phyloP scores from a whole-genome alignment of 78 protist genomes.

The Dictyostelium firmibasis region DNA sequence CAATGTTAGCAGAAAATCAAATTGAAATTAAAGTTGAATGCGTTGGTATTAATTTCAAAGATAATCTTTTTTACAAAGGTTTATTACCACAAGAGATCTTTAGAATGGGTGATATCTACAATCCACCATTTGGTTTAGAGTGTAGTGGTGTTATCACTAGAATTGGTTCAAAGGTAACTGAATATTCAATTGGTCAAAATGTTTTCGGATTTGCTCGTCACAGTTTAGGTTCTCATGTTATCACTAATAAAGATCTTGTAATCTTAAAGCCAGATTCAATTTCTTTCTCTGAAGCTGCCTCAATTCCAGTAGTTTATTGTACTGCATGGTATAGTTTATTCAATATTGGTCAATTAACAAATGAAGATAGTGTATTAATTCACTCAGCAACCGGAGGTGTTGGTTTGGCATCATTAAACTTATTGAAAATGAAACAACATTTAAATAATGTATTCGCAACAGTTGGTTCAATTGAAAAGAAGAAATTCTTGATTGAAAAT shows the following conservation, averaged over 20 bases:
- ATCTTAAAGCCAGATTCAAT: slow-evolving; percentile 21
- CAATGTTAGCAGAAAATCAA: not conserved
- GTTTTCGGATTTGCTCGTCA: slow-evolving; percentile 65
- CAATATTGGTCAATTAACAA: slow-evolving; percentile 40
- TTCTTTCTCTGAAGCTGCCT: slow-evolving; percentile 34
- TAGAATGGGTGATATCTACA: slow-evolving; percentile 52
- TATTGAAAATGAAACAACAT: slow-evolving; percentile 60
- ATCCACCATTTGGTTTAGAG: slow-evolving; percentile 71
- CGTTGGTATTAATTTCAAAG: slow-evolving; percentile 70
- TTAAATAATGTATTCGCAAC: slow-evolving; percentile 2
- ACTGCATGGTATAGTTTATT: slow-evolving; percentile 60
- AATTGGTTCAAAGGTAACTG: not conserved
- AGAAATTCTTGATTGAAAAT: not conserved
- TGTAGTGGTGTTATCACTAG: slow-evolving; percentile 65
- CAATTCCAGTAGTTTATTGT: slow-evolving; percentile 59
- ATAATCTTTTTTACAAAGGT: slow-evolving; percentile 32
- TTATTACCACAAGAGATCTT: slow-evolving; percentile 43
- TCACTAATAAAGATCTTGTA: slow-evolving; percentile 7
- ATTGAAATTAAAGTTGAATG: slow-evolving; percentile 9
- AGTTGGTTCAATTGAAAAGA: slow-evolving; percentile 40
- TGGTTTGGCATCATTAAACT: slow-evolving; percentile 88
- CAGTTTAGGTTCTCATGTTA: slow-evolving; percentile 32
- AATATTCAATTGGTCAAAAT: slow-evolving; percentile 43
- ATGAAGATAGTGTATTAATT: slow-evolving; percentile 72
- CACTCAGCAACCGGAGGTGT: slow-evolving; percentile 92